phyloP scores from a whole-genome alignment of 2,329 filamentous ascomycete species.

The Aureobasidium zeae region DNA sequence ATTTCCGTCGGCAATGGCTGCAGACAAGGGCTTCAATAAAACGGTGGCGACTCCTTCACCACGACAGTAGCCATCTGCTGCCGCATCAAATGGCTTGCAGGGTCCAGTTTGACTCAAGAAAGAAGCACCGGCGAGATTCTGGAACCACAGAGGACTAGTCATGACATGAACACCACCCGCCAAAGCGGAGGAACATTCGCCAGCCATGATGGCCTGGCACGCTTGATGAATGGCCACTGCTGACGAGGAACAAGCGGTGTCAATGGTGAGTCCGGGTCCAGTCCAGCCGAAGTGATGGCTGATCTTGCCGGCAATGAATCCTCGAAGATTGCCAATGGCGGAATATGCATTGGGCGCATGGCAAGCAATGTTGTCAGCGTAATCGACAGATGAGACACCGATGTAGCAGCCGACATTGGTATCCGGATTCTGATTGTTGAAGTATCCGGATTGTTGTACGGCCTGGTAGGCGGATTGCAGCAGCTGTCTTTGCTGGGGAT shows the following conservation, averaged over 20 bases:
- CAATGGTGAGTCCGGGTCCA: conserved; percentile 19
- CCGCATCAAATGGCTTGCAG: conserved; percentile 25
- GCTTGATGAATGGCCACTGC: conserved; percentile 15
- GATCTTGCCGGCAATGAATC: conserved; percentile 24
- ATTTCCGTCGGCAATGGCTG: conserved; percentile 41
- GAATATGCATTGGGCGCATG: conserved; percentile 24
- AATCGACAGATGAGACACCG: background rate
- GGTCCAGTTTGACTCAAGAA: background rate
- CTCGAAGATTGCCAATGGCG: conserved; percentile 22
- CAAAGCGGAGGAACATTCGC: conserved; percentile 25
- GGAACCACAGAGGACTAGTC: conserved; percentile 18
- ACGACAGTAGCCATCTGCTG: conserved; percentile 43
- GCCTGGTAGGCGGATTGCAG: conserved; percentile 19
- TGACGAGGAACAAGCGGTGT: conserved; percentile 19
- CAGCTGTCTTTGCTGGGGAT: conserved; percentile 18
- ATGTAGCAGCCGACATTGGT: background rate
- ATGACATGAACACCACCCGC: conserved; percentile 24
- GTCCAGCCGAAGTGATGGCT: conserved; percentile 23
- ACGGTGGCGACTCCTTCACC: conserved; percentile 46
- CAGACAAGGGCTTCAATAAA: conserved; percentile 42
- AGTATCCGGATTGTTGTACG: conserved; percentile 12
- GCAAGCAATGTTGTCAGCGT: conserved; percentile 20
- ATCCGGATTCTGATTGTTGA: background rate
- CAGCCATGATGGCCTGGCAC: conserved; percentile 23
- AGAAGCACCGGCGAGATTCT: background rate